Conservation (phyloP, 192 early-diverging fungal genomes). For the Coemansia sp. region DNA sequence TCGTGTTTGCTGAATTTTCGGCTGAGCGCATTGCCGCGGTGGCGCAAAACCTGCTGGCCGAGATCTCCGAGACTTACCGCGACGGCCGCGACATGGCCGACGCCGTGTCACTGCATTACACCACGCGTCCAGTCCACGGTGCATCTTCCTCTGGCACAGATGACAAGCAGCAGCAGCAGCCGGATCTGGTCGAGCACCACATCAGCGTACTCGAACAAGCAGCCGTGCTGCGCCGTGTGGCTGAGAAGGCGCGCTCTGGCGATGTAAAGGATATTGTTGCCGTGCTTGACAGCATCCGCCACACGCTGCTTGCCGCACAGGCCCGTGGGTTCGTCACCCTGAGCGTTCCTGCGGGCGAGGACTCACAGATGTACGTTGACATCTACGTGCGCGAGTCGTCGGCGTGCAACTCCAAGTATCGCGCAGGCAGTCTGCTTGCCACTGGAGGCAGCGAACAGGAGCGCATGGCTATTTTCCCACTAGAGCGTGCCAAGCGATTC, state of each 20-base stretch:
- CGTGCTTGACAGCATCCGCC: constrained; percentile 13
- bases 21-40: constrained; percentile 66
- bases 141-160: too few relatives aligned
- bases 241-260: constrained; percentile 23
- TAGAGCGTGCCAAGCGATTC: constrained; percentile 37
- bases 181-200: constrained; percentile 56
- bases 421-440: neutral
- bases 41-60: constrained; percentile 66
- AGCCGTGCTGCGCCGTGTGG: constrained; percentile 55
- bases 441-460: neutral
- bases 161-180: too few relatives aligned
- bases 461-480: constrained; percentile 35
- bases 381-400: constrained; percentile 25
- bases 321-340: constrained; percentile 23
- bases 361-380: constrained; percentile 16
- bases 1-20: constrained; percentile 68
- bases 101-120: constrained; percentile 51
- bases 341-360: constrained; percentile 11
- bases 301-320: constrained; percentile 3
- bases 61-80: constrained; percentile 65
- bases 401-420: constrained; percentile 9
- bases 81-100: constrained; percentile 58
- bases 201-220: constrained; percentile 71
- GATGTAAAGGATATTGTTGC: constrained; percentile 4
- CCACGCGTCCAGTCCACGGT: constrained; percentile 32